Evolutionary conservation across 257 asterid genomes (phyloP), one percentile per base, ranked within the genome.

Genomic region (Lycium barbarum): DNA sequence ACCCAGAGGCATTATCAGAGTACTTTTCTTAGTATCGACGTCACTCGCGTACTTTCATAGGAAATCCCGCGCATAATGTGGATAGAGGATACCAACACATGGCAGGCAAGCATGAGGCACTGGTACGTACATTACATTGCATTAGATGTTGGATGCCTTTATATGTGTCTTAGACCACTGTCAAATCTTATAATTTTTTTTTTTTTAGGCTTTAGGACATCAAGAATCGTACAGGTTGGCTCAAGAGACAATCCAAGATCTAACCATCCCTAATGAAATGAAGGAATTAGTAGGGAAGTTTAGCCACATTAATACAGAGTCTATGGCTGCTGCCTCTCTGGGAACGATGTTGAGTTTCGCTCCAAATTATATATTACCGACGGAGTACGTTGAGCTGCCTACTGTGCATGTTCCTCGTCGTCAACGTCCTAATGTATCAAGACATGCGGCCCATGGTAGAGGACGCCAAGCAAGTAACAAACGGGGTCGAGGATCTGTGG

Each of bases 81-180:
- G 74, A 67, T 67, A 35, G 74, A 5, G 74, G 74, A 67, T 67
- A 67, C 35, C 74, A 67, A 6, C 74, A 67, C 20, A 67, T 67
- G 74, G 74, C 47, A 13, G 47, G 74, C 20, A 67, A 47, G 47
- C 74, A 35, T 26, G 33, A 26, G 33, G 33, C 33, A 26, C 17
- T 67, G 74, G 74, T 67, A 66, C 0, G 20, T 66, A 67, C 18
- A 2, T 9, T 67, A 67, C 74, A 12, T 66, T 10, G 13, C 38
- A 12, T 43, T 13, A 35, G 47, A 13, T 67, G 20, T 35, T 36
- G 35, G 76, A 67, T 67, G 13, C 14, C 5, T 67, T 36, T 67
- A 67, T 8, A 13, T 2, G 9, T 36, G 10, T 7, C 49, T 35
- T 67, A 6, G 22, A 67, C 12, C 9, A 36, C 13, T 3, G 22